Percentiles rank a stretch among this genome's conserved stretches.
Evolutionary conservation across 2,329 filamentous ascomycete species (phyloP).

Genomic region (Lachnum nothofagi): DNA sequence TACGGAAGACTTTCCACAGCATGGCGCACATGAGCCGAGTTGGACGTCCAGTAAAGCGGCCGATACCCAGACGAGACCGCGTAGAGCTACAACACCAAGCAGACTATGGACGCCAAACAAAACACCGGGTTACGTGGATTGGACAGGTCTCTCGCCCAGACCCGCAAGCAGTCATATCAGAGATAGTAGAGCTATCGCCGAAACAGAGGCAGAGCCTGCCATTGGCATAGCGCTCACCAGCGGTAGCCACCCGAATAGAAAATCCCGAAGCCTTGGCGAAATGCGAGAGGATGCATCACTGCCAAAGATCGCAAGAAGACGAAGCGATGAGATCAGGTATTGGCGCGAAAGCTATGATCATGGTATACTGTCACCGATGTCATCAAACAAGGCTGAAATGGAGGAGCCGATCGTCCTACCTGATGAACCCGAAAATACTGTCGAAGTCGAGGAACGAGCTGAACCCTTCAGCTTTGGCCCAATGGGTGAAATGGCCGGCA

Average conservation of each 20-base stretch:
- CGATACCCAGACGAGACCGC: conserved; percentile 31
- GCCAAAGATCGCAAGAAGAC: conserved; percentile 40
- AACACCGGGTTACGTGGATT: conserved; percentile 39
- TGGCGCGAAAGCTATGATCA: conserved; percentile 58
- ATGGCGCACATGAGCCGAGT: conserved; percentile 39
- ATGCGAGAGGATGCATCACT: conserved; percentile 40
- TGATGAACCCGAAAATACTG: conserved; percentile 29
- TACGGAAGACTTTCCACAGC: conserved; percentile 47
- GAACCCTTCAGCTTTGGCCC: conserved; percentile 53
- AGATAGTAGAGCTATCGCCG: conserved; percentile 36
- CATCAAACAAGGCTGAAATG: conserved; percentile 41
- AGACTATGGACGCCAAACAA: conserved; percentile 38
- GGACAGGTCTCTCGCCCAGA: conserved; percentile 53
- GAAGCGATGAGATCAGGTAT: conserved; percentile 60
- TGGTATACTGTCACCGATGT: conserved; percentile 47
- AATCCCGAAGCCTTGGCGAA: conserved; percentile 56
- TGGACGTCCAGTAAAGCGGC: conserved; percentile 49
- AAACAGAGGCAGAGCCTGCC: conserved; percentile 17
- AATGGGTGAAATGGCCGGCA: conserved; percentile 44
- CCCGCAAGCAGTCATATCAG: conserved; percentile 57
- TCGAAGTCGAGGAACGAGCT: conserved; percentile 34
- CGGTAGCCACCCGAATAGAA: conserved; percentile 46
- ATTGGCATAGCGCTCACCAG: conserved; percentile 61
- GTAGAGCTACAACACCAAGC: conserved; percentile 41
- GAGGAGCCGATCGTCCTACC: conserved; percentile 28